Evolutionary conservation across 78 protist genomes (phyloP).

Genomic region (Dictyostelium purpureum): DNA sequence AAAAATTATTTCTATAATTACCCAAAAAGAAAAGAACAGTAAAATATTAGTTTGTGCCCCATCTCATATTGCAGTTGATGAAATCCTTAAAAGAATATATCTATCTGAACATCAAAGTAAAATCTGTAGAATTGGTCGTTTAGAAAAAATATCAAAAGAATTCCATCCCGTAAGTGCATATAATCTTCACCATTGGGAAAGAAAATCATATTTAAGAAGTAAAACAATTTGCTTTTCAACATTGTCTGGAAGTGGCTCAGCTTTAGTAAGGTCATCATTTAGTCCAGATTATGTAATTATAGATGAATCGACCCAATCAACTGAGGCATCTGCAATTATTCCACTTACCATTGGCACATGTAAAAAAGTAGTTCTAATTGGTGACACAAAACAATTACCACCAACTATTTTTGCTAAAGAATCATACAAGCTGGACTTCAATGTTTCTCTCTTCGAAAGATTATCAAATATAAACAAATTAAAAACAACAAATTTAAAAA

Average conservation of each 20-base stretch:
- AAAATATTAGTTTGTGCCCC: conserved; percentile 87
- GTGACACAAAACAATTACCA: conserved; percentile 88
- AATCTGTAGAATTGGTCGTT: neutral
- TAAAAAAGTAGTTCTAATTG: conserved; percentile 63
- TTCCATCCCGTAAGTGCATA: neutral
- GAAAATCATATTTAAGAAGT: too few species aligned
- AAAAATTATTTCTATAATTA: neutral
- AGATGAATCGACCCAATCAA: conserved; percentile 88
- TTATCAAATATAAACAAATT: neutral
- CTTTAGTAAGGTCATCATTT: neutral
- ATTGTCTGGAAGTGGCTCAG: neutral
- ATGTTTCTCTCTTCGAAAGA: conserved; percentile 66
- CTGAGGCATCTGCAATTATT: conserved; percentile 76
- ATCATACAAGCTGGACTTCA: neutral
- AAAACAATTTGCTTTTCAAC: neutral
- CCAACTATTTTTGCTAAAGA: conserved; percentile 54
- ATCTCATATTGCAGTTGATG: conserved; percentile 89
- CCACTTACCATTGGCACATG: conserved; percentile 26
- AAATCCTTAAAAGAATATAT: conserved; percentile 67
- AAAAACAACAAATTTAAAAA: conserved; percentile 38
- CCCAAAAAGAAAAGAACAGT: too few species aligned
- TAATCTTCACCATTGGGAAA: neutral
- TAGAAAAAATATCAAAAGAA: neutral
- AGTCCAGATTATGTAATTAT: conserved; percentile 24
- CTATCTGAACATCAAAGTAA: too few species aligned